These are phyloP conservation scores for Sherardia arvensis DNA, from an alignment of 257 asterid species.

Conservation along the genomic window DNA sequence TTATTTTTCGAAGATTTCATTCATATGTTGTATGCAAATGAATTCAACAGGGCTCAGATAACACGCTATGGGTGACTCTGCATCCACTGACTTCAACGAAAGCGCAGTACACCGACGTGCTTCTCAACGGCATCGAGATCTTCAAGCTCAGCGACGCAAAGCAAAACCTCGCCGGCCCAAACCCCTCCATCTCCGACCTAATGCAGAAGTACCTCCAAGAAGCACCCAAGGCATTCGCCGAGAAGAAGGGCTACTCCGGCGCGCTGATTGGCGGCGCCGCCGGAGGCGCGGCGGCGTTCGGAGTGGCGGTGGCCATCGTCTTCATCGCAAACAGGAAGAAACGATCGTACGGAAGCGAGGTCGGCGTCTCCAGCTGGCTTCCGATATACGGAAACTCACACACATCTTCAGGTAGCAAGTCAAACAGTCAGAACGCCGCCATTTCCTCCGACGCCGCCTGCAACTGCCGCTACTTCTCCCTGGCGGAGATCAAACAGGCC, in stretches of 20 bases:
- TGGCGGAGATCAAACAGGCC: constrained; percentile 58
- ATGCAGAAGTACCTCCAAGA: constrained; percentile 44
- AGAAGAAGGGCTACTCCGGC: constrained; percentile 10
- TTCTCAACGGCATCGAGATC: constrained; percentile 76
- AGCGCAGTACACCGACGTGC: constrained; percentile 38
- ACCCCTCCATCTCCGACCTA: constrained; percentile 66
- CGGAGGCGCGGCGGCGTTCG: constrained; percentile 72
- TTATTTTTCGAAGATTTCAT: too few relatives aligned
- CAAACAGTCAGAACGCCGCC: constrained; percentile 33
- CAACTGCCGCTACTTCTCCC: constrained; percentile 71
- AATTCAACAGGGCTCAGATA: constrained; percentile 13
- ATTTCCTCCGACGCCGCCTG: constrained; percentile 76
- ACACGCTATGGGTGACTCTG: constrained; percentile 47
- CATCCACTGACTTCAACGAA: constrained; percentile 26
- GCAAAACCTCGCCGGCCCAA: constrained; percentile 64
- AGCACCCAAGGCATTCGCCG: constrained; percentile 18
- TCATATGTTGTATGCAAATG: too few relatives aligned
- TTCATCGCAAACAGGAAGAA: constrained; percentile 31
- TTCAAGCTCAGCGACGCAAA: constrained; percentile 59
- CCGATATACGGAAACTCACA: constrained; percentile 65
- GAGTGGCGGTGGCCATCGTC: constrained; percentile 51
- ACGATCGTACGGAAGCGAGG: constrained; percentile 25
- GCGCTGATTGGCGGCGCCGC: constrained; percentile 60
- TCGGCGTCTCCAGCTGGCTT: constrained; percentile 50
- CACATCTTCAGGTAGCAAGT: constrained; percentile 33